These are phyloP conservation scores for Plantago lanceolata DNA, from an alignment of 305 asterid genomes.

Conservation along the genomic window DNA sequence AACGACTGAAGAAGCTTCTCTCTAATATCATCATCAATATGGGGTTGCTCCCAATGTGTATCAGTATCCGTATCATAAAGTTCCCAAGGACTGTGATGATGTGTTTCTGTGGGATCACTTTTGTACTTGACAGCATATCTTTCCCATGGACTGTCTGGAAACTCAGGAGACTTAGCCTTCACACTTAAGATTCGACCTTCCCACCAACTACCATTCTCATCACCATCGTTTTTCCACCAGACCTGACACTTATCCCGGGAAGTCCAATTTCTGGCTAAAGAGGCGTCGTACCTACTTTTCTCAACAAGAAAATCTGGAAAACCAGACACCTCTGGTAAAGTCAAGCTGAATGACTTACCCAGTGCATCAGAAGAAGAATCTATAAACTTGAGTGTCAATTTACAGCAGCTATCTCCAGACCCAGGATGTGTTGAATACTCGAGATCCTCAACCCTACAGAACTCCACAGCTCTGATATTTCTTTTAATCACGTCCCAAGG, in stretches of 20 bases:
- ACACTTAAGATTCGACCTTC: constrained; percentile 72
- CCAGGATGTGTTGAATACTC: constrained; percentile 76
- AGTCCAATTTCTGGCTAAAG: constrained; percentile 78
- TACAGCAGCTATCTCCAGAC: constrained; percentile 97
- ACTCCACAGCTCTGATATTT: constrained; percentile 70
- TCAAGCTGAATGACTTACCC: constrained; percentile 66
- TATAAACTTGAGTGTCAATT: constrained; percentile 66
- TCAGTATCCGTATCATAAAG: constrained; percentile 56
- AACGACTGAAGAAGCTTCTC: constrained; percentile 49
- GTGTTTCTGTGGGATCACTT: constrained; percentile 71
- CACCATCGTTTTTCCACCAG: constrained; percentile 93
- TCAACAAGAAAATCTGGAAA: constrained; percentile 96
- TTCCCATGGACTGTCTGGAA: constrained; percentile 97
- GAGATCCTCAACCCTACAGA: constrained; percentile 68
- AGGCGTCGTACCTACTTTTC: constrained; percentile 76
- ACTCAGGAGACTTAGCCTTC: constrained; percentile 67
- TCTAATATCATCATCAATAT: constrained; percentile 53
- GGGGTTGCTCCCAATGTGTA: constrained; percentile 68
- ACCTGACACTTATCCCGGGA: constrained; percentile 77
- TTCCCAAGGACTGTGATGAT: constrained; percentile 98
- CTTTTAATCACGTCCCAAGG: constrained; percentile 73
- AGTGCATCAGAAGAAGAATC: constrained; percentile 62
- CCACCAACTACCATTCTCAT: constrained; percentile 90
- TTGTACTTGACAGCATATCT: constrained; percentile 75
- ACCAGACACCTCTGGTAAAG: constrained; percentile 78